These are phyloP conservation scores for Lactifluus hygrophoroides DNA, from an alignment of 768 basidiomycete species.

Conservation along the genomic window DNA sequence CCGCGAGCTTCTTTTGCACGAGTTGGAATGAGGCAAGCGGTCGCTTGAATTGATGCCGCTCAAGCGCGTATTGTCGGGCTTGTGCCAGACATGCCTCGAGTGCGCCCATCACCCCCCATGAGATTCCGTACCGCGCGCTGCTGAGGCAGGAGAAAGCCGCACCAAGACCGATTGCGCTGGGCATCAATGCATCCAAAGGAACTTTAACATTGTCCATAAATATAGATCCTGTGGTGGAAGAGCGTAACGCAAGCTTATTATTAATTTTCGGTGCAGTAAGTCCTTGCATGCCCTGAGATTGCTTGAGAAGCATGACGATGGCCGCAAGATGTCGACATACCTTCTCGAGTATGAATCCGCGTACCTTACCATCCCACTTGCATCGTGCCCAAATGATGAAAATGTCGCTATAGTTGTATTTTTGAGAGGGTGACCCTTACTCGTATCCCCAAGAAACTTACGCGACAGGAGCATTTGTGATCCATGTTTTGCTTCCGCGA, in stretches of 20 bases:
- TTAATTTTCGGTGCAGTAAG: constrained; percentile 81
- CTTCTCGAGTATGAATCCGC: constrained; percentile 89
- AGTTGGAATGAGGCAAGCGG: constrained; percentile 94
- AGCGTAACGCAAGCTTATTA: constrained; percentile 88
- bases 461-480: constrained; percentile 89
- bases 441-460: constrained; percentile 26
- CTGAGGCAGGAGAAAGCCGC: constrained; percentile 92
- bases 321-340: constrained; percentile 30
- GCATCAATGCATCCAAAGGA: constrained; percentile 65
- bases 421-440: constrained; percentile 4
- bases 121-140: constrained; percentile 79
- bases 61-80: constrained; percentile 77
- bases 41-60: constrained; percentile 82
- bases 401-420: constrained; percentile 52
- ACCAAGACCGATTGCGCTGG: constrained; percentile 66
- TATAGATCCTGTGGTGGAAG: constrained; percentile 74
- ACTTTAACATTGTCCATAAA: constrained; percentile 89
- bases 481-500: constrained; percentile 96
- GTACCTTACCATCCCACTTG: constrained; percentile 86
- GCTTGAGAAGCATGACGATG: not conserved
- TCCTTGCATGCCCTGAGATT: constrained; percentile 65
- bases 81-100: constrained; percentile 82
- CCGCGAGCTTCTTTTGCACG: constrained; percentile 95
- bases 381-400: constrained; percentile 93
- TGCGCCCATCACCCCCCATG: constrained; percentile 94